Evolutionary conservation across 306 rosid genomes (phyloP), one percentile per base, ranked within the genome.

Genomic region (Acacia confusa): DNA sequence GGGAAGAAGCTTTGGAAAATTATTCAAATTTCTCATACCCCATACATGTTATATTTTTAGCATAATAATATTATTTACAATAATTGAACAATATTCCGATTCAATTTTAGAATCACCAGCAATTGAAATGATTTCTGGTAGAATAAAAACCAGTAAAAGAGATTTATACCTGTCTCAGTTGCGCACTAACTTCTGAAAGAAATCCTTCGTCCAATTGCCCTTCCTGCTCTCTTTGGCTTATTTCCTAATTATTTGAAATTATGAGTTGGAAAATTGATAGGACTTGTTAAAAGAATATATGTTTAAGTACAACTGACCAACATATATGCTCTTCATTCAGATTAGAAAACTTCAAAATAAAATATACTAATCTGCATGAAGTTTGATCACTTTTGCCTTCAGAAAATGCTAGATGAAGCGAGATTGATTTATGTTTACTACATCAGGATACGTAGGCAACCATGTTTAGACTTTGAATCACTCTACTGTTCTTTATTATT

Each of bases 161-260:
- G 40, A 88, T 94, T 91, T 66, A 93, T 66, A 93, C 97, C 83
- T 95, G 97, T 78, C 97, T 88, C 68, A 92, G 90, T 84, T 95
- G 99, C 15, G 97, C 99, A 74, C 79, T 92, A 81, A 95, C 97
- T 88, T 95, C 95, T 3, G 99, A 86, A 84, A 95, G 99, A 84
- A 93, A 91, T 36, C 99, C 97, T 88, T 95, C 97, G 85, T 93
- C 97, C 77, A 95, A 85, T 84, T 88, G 85, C 78, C 99, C 99
- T 81, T 85, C 97, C 89, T 86, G 86, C 69, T 89, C 97, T 92
- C 95, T 89, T 79, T 81, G 90, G 30, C 75, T 64, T 87, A 95
- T 86, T 85, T 90, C 95, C 98, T 95, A 84, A 84, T 79, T 45
- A 80, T 76, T 28, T 82, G 71, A 67, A 78, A 48, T 48, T n/a